phyloP scores from a whole-genome alignment of 768 basidiomycete species.

The Imleria badia region DNA sequence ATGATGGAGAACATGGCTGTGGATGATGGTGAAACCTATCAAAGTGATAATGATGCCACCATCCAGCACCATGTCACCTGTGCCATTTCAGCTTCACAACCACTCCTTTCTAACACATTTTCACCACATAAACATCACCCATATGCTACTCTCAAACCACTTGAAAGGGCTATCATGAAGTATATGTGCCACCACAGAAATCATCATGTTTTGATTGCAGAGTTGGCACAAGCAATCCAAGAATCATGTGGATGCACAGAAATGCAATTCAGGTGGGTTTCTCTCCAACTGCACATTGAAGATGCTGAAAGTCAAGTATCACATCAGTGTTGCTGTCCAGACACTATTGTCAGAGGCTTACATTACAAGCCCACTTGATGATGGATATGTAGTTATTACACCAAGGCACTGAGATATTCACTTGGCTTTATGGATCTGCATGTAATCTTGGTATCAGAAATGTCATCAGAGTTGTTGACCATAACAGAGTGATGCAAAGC shows the following conservation, averaged over 20 bases:
- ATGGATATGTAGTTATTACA: slow-evolving; percentile 29
- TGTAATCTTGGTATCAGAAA: background rate
- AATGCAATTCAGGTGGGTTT: slow-evolving; percentile 22
- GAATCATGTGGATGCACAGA: slow-evolving; percentile 14
- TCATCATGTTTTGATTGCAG: slow-evolving; percentile 2
- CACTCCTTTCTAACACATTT: slow-evolving; percentile 16
- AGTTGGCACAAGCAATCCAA: slow-evolving; percentile 15
- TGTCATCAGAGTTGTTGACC: background rate
- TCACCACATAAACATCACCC: slow-evolving; percentile 21
- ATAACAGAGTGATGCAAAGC: background rate
- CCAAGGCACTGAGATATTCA: slow-evolving; percentile 20
- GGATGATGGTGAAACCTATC: background rate
- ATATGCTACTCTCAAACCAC: slow-evolving; percentile 17
- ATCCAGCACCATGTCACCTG: background rate
- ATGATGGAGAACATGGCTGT: background rate
- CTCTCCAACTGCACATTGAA: background rate
- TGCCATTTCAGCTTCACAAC: background rate
- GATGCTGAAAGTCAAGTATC: background rate
- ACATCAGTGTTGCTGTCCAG: slow-evolving; percentile 20
- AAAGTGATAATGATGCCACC: background rate
- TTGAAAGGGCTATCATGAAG: slow-evolving; percentile 19
- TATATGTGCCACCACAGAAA: slow-evolving; percentile 12
- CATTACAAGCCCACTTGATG: slow-evolving; percentile 32
- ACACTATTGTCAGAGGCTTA: slow-evolving; percentile 28
- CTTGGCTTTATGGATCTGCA: background rate